These are phyloP conservation scores for Ulota crispa DNA, from an alignment of 225 moss, liverwort and hornwort genomes.

Conservation along the genomic window DNA sequence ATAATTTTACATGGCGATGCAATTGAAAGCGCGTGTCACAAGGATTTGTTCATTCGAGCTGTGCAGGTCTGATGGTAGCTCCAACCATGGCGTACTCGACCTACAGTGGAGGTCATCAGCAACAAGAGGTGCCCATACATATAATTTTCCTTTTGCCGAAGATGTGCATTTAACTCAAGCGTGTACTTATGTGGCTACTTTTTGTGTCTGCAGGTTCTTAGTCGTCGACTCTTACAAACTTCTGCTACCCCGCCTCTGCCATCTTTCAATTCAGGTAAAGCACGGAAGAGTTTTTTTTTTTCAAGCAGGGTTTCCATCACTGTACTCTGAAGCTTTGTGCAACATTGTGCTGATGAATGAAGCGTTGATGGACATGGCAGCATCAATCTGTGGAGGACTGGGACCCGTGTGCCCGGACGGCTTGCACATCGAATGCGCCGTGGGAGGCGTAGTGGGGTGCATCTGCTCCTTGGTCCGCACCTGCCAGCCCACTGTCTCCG, in stretches of 20 bases:
- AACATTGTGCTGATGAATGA: neutral
- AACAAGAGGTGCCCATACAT: neutral
- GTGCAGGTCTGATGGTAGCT: conserved; percentile 23
- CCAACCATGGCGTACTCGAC: neutral
- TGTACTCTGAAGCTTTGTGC: neutral
- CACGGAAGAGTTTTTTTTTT: neutral
- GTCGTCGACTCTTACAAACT: conserved; percentile 7
- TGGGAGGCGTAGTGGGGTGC: conserved; percentile 51
- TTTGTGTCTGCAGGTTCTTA: conserved; percentile 10
- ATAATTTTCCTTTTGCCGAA: neutral
- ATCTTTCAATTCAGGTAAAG: conserved; percentile 23
- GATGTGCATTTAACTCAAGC: neutral
- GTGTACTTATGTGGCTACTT: neutral
- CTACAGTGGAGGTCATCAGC: neutral
- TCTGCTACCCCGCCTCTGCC: conserved; percentile 10
- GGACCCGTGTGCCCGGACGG: conserved; percentile 42
- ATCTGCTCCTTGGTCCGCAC: conserved; percentile 40
- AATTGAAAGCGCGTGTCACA: neutral
- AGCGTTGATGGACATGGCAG: conserved; percentile 12
- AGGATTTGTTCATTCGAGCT: neutral
- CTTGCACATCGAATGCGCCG: conserved; percentile 40
- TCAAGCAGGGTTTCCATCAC: neutral
- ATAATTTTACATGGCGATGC: neutral
- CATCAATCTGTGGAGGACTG: conserved; percentile 28
- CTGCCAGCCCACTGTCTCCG: conserved; percentile 47